Evolutionary conservation across 2,329 filamentous ascomycete genomes (phyloP).

Genomic region (Cercospora sp.): DNA sequence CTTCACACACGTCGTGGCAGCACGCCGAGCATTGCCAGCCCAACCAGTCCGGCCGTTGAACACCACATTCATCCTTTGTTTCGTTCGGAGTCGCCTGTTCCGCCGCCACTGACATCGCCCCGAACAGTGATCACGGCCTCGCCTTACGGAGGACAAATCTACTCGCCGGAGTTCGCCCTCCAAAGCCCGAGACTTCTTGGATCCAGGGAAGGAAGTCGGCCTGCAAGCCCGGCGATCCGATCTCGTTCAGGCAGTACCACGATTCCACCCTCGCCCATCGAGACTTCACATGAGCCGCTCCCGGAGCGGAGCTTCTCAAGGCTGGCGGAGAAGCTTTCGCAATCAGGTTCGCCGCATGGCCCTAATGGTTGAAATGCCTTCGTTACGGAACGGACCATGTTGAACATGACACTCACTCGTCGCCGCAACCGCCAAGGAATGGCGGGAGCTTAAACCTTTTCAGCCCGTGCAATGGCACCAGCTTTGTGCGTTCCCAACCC

Average conservation of each 20-base stretch:
- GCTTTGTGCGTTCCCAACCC: not conserved
- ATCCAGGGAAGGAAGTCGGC: constrained; percentile 27
- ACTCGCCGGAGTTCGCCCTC: constrained; percentile 41
- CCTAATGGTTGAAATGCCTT: constrained; percentile 4
- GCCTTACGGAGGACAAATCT: constrained; percentile 65
- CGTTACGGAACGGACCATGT: not conserved
- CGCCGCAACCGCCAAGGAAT: not conserved
- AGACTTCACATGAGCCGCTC: constrained; percentile 8
- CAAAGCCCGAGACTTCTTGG: constrained; percentile 27
- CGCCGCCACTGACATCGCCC: constrained; percentile 63
- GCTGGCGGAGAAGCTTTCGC: not conserved
- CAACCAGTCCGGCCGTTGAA: constrained; percentile 48
- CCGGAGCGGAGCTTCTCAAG: constrained; percentile 5
- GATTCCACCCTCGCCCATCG: constrained; percentile 23
- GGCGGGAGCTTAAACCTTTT: not conserved
- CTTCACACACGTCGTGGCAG: constrained; percentile 17
- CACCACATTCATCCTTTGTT: constrained; percentile 77
- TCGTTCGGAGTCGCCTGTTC: constrained; percentile 68
- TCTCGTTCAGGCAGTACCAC: constrained; percentile 27
- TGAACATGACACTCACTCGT: not conserved
- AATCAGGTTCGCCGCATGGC: not conserved
- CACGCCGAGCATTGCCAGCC: constrained; percentile 15
- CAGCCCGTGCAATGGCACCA: not conserved
- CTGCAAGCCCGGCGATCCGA: constrained; percentile 16
- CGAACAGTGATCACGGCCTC: constrained; percentile 71